These are phyloP conservation scores for Tubosaeta sp. DNA, from an alignment of 768 basidiomycete genomes.

Conservation along the genomic window DNA sequence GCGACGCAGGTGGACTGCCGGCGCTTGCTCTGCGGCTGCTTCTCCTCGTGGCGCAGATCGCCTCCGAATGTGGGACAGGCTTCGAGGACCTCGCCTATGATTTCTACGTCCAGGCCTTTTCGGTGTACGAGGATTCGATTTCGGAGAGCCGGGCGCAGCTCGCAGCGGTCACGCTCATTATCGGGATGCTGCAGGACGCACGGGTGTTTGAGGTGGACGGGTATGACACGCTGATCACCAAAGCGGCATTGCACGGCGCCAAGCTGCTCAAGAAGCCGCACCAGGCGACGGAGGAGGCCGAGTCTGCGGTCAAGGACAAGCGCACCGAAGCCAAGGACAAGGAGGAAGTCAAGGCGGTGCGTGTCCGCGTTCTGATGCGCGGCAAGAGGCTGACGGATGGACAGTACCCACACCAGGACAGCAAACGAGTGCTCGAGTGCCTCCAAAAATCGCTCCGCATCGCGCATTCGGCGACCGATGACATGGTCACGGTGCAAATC, in stretches of 20 bases:
- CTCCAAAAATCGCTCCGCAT: constrained; percentile 95
- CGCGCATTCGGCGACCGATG: constrained; percentile 94
- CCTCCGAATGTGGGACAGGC: constrained; percentile 89
- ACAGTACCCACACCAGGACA: constrained; percentile 86
- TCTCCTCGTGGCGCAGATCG: constrained; percentile 91
- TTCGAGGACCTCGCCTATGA: constrained; percentile 97
- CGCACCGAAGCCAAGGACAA: constrained; percentile 16
- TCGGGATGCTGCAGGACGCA: constrained; percentile 83
- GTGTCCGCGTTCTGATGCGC: neutral
- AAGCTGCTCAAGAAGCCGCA: constrained; percentile 98
- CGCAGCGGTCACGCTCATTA: constrained; percentile 95
- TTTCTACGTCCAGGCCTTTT: constrained; percentile 96
- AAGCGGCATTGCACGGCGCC: constrained; percentile 94
- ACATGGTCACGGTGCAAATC: constrained; percentile 92
- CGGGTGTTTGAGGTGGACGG: constrained; percentile 92
- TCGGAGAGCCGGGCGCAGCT: constrained; percentile 94
- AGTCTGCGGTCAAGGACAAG: constrained; percentile 24
- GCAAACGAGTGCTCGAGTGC: constrained; percentile 96
- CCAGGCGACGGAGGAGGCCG: constrained; percentile 71
- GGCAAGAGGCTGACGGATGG: rapidly evolving
- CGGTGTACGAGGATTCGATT: constrained; percentile 96
- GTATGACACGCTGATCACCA: constrained; percentile 96
- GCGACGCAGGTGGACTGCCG: constrained; percentile 88
- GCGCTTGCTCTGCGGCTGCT: constrained; percentile 89
- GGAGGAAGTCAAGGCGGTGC: constrained; percentile 52